Percentiles rank a stretch among this genome's conserved stretches.
Evolutionary conservation across 495 filamentous ascomycete genomes (phyloP).

Genomic region (Xanthoparmelia taractica): DNA sequence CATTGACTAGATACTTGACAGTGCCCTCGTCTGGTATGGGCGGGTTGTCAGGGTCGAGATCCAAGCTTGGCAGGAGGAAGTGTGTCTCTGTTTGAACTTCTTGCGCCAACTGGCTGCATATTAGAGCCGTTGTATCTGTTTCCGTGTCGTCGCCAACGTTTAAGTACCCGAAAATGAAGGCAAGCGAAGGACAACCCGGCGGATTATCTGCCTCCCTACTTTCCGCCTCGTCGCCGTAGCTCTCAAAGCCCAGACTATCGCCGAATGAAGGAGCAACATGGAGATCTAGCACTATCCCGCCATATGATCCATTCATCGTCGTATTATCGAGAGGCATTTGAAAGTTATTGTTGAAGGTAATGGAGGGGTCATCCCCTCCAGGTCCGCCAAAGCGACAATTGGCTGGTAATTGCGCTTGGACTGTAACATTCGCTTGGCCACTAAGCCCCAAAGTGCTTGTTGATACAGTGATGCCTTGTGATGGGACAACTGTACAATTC

Average conservation of each 20-base stretch:
- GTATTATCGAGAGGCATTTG: background rate
- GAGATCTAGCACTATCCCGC: background rate
- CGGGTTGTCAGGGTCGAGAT: background rate
- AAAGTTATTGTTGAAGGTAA: background rate
- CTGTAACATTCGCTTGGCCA: background rate
- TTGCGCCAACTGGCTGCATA: background rate
- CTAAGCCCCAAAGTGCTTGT: background rate
- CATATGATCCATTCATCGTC: background rate
- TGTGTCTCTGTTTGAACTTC: constrained; percentile 1
- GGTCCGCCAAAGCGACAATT: background rate
- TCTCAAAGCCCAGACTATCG: background rate
- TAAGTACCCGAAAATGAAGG: background rate
- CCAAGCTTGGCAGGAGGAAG: background rate
- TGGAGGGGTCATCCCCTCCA: background rate
- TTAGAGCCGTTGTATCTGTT: background rate
- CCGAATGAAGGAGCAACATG: background rate
- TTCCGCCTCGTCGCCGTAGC: background rate
- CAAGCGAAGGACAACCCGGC: constrained; percentile 1
- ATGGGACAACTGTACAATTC: constrained; percentile 1
- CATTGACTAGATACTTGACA: background rate
- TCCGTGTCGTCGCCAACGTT: background rate
- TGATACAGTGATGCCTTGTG: background rate
- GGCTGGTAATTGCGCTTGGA: background rate
- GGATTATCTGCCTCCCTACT: constrained; percentile 1
- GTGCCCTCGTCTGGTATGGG: background rate